phyloP scores from a whole-genome alignment of 2,329 filamentous ascomycete species.

The Botryosphaeria dothidea region DNA sequence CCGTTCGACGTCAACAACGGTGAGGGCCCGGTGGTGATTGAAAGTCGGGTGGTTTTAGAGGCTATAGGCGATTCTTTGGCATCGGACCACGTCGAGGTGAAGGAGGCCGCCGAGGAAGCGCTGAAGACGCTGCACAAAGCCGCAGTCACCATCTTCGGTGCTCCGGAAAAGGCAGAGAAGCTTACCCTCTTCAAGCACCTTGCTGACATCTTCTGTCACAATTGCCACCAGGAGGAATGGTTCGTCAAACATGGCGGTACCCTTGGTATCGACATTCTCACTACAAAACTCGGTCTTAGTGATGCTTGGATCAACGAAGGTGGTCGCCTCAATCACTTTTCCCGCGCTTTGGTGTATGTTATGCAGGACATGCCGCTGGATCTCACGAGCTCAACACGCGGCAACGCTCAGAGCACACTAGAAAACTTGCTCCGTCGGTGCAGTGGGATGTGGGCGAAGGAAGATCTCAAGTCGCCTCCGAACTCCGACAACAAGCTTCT shows the following conservation, averaged over 20 bases:
- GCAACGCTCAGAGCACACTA: constrained; percentile 79
- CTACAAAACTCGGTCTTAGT: constrained; percentile 81
- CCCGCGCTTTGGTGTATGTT: constrained; percentile 90
- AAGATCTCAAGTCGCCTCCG: constrained; percentile 66
- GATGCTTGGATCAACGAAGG: constrained; percentile 74
- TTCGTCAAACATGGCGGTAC: constrained; percentile 95
- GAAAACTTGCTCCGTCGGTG: constrained; percentile 77
- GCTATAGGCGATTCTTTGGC: constrained; percentile 88
- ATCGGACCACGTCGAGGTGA: constrained; percentile 77
- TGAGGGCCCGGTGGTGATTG: constrained; percentile 83
- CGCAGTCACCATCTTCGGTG: constrained; percentile 76
- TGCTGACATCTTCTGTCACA: constrained; percentile 83
- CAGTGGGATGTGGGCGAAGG: constrained; percentile 76
- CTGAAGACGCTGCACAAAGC: constrained; percentile 78
- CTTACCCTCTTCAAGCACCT: constrained; percentile 85
- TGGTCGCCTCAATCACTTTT: constrained; percentile 77
- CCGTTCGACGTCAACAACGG: constrained; percentile 83
- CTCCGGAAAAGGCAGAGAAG: constrained; percentile 67
- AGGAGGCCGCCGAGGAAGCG: constrained; percentile 77
- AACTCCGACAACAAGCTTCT: constrained; percentile 61
- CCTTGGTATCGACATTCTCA: constrained; percentile 83
- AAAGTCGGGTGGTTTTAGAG: constrained; percentile 83
- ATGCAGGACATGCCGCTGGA: constrained; percentile 98
- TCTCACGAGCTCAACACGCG: constrained; percentile 83
- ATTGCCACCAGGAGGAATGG: constrained; percentile 97